Evolutionary conservation across 768 basidiomycete genomes (phyloP).

Genomic region (Russula sp.): DNA sequence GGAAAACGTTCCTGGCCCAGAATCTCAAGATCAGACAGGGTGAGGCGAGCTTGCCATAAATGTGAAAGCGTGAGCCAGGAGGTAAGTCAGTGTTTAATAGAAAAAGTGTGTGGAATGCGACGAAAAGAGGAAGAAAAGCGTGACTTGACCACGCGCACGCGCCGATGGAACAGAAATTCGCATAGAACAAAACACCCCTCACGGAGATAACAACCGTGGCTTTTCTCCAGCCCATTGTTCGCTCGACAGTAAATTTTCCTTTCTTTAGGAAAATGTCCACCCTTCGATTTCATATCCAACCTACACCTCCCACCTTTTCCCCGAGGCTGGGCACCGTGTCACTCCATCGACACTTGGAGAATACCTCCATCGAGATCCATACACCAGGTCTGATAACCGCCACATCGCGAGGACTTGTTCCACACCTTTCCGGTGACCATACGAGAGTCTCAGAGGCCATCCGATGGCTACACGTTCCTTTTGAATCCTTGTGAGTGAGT

Average conservation of each 20-base stretch:
- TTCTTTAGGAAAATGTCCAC: neutral
- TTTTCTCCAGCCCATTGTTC: neutral
- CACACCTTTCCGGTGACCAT: slow-evolving; percentile 68
- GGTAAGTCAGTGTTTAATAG: no score
- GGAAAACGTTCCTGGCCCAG: no score
- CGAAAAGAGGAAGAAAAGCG: no score
- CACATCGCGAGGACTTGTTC: slow-evolving; percentile 69
- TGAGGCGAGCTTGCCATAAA: no score
- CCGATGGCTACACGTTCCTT: slow-evolving; percentile 63
- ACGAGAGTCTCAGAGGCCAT: slow-evolving; percentile 42
- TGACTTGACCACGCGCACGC: no score
- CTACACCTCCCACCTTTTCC: slow-evolving; percentile 6
- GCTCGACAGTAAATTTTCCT: no score
- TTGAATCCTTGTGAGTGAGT: slow-evolving; percentile 71
- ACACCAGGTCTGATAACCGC: slow-evolving; percentile 59
- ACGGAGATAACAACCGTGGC: neutral
- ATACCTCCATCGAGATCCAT: slow-evolving; percentile 33
- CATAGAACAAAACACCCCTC: no score
- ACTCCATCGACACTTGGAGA: slow-evolving; percentile 3
- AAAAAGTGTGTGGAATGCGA: no score
- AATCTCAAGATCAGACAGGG: no score
- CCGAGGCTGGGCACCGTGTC: slow-evolving; percentile 18
- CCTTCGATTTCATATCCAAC: slow-evolving; percentile 15
- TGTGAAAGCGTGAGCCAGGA: no score
- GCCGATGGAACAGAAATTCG: neutral